These are phyloP conservation scores for Suillus occidentalis DNA, from an alignment of 768 basidiomycete species.

Conservation along the genomic window DNA sequence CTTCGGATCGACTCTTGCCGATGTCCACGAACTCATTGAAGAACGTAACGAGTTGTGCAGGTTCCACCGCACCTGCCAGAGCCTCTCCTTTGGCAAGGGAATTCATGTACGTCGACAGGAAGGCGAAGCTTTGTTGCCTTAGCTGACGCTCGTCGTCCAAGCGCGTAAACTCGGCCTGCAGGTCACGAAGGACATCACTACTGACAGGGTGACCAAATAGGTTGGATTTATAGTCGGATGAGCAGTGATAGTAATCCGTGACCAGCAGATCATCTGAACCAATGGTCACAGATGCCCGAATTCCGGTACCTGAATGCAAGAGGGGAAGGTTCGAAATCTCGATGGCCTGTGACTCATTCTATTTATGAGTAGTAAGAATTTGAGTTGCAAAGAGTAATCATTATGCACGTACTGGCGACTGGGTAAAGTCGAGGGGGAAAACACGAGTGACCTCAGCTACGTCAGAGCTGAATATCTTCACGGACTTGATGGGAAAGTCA, in stretches of 20 bases:
- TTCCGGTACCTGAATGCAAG: not conserved
- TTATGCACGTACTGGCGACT: conserved; percentile 4
- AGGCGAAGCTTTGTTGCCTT: conserved; percentile 21
- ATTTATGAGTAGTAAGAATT: not conserved
- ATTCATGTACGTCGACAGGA: conserved; percentile 28
- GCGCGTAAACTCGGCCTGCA: conserved; percentile 13
- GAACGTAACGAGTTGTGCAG: conserved; percentile 19
- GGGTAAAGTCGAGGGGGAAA: conserved; percentile 18
- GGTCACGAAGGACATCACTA: conserved; percentile 7
- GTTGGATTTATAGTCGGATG: not conserved
- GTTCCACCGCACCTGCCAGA: conserved; percentile 4
- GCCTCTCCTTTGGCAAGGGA: conserved; percentile 26
- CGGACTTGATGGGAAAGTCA: conserved; percentile 17
- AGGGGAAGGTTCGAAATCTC: conserved; percentile 19
- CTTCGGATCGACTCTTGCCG: conserved; percentile 16
- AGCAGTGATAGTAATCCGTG: conserved; percentile 16
- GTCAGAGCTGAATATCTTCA: conserved; percentile 18
- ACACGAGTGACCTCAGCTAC: conserved; percentile 20
- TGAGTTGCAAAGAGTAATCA: not conserved
- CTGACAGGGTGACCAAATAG: not conserved
- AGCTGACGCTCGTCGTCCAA: conserved; percentile 20
- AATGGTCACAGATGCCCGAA: conserved; percentile 17
- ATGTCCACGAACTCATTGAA: conserved; percentile 26
- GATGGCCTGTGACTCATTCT: conserved; percentile 18
- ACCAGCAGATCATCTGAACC: conserved; percentile 13